Percentiles rank a stretch among this genome's conserved stretches.
phyloP scores from a whole-genome alignment of 305 asterid species.

The Solanum hybrid region DNA sequence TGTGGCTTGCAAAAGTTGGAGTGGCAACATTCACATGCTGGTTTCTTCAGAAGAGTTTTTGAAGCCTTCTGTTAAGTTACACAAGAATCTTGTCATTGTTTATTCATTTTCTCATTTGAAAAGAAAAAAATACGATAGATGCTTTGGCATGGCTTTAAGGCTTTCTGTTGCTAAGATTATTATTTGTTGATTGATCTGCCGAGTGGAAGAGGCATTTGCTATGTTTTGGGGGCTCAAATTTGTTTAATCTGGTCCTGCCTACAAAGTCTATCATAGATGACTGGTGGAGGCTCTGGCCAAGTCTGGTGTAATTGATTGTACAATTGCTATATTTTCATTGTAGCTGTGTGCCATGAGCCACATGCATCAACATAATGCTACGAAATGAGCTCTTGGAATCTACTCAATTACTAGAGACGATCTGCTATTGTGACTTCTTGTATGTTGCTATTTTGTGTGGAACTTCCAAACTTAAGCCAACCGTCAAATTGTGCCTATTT shows the following conservation, averaged over 20 bases:
- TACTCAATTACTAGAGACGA: neutral
- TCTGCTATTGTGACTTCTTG: neutral
- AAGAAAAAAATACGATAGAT: conserved; percentile 17
- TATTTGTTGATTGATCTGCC: conserved; percentile 17
- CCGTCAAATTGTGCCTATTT: neutral
- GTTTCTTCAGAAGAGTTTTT: neutral
- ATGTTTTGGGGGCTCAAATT: conserved; percentile 1
- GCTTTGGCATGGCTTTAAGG: conserved; percentile 24
- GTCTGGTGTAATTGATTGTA: conserved; percentile 4
- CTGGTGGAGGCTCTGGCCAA: neutral
- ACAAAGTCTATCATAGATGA: neutral
- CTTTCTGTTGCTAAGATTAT: conserved; percentile 17
- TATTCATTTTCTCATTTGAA: conserved; percentile 10
- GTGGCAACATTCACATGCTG: conserved; percentile 2
- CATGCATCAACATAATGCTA: neutral
- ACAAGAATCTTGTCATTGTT: conserved; percentile 13
- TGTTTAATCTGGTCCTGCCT: conserved; percentile 6
- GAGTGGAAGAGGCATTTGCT: conserved; percentile 5
- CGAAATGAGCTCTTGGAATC: neutral
- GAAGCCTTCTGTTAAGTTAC: neutral
- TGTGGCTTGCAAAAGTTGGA: neutral
- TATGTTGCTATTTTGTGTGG: neutral
- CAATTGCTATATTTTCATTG: neutral
- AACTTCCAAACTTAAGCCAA: neutral
- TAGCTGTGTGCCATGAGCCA: neutral